Evolutionary conservation across 2,329 filamentous ascomycete species (phyloP), one percentile per base, ranked within the genome.

Genomic region (Chaetomium sp.): DNA sequence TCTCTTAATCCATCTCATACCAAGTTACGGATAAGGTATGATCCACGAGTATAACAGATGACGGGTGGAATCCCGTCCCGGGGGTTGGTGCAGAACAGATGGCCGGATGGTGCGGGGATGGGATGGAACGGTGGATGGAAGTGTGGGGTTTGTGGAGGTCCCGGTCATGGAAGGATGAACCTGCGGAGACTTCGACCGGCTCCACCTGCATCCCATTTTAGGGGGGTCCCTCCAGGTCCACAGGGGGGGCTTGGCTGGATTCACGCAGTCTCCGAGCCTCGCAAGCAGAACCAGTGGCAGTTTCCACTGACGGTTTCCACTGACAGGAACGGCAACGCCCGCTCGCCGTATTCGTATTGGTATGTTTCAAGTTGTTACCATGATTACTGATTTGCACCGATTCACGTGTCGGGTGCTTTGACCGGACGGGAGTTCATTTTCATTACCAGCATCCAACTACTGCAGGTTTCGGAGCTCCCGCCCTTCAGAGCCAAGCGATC

Each of bases 81-180:
- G 51, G 29, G 51, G 12, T 27, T 47, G 49, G 50, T 55, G 49
- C 33, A 61, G 29, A 57, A 29, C 49, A 38, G 23, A 35, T 21
- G 49, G 42, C 19, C 29, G 42, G 60, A 42, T 42, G 21, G 60
- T 62, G 60, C 53, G 58, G 60, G 51, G 60, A 42, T 29, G 27
- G 27, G 47, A 56, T 33, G 42, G 60, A 29, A 47, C 23, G 51
- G 16, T 50, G 29, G 27, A 42, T 62, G 59, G 27, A 21, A 49
- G 29, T 62, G 60, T 62, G 60, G 60, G 60, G 60, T 61, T 61
- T 60, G 31, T 50, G 45, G 23, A 45, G 19, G 21, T 21, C n/a
- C 27, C 27, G 3, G 13, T 13, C 2, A 13, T 25, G 21, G n/a
- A n/a, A n/a, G 55, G 55, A 45, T 21, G 35, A 45, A 35, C 27